Conservation (phyloP, 2,329 filamentous ascomycete genomes). For the Pezicula neosporulosa region DNA sequence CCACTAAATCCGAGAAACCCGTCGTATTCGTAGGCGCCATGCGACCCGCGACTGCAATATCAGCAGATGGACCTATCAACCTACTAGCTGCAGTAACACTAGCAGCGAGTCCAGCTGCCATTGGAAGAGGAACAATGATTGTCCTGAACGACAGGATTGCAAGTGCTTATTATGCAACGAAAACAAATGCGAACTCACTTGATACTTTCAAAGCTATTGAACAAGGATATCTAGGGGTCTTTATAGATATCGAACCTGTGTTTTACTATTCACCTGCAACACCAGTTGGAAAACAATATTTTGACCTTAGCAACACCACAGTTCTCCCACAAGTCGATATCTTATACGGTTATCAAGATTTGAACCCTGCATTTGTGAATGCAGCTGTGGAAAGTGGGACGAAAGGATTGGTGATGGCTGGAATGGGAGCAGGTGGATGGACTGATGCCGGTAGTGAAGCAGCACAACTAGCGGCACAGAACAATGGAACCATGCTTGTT, state of each 20-base stretch:
- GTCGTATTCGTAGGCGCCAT: constrained; percentile 58
- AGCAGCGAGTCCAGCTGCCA: constrained; percentile 41
- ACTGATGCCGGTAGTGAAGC: neutral
- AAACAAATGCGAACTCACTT: constrained; percentile 57
- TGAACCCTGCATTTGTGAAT: neutral
- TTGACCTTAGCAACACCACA: neutral
- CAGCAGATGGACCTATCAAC: constrained; percentile 59
- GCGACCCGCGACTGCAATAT: constrained; percentile 57
- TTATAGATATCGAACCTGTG: constrained; percentile 52
- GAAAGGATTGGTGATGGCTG: constrained; percentile 2
- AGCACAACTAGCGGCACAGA: neutral
- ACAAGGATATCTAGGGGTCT: constrained; percentile 51
- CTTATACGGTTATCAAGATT: constrained; percentile 3
- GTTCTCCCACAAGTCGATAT: constrained; percentile 5
- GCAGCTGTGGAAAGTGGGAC: constrained; percentile 1
- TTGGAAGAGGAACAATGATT: constrained; percentile 52
- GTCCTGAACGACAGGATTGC: constrained; percentile 58
- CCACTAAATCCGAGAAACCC: constrained; percentile 51
- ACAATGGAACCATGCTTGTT: constrained; percentile 3
- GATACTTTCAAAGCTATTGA: constrained; percentile 59
- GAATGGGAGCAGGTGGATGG: constrained; percentile 6
- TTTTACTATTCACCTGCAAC: constrained; percentile 50
- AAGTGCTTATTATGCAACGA: constrained; percentile 52
- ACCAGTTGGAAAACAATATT: constrained; percentile 3
- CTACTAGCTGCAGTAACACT: constrained; percentile 56